Base-by-base conservation (phyloP, 2,329 filamentous ascomycete genomes). In the Beauveria rudraprayagi region DNA sequence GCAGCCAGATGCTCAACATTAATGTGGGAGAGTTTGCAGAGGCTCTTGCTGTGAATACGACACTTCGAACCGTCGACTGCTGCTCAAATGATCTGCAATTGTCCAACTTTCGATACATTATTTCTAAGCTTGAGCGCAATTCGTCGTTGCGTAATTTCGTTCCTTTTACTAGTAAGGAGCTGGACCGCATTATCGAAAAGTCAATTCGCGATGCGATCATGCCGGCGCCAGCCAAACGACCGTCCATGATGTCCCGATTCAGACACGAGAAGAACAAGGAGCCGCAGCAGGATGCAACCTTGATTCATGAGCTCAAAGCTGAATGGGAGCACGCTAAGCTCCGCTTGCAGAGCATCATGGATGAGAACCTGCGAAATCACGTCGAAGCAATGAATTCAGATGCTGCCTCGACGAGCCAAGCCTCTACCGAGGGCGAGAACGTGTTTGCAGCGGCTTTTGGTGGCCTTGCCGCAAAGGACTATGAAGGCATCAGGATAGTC, bases 41-140 rank as follows among this genome's bases (percentile, higher is more conserved):
- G 46, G 78, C 79, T 2, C 75, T 85, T 17, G 74, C 76, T 5
- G 69, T 70, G 34, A 84, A 83, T 67, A 73, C 71, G 62, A 76
- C 76, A 0, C 73, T 85, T 3, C 74, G 75, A 30, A 81, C 80
- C 59, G 70, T 85, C 17, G 82, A 85, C 67, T 82, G 80, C 65
- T 78, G 80, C 46, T 77, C 78, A 64, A 84, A 84, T 63, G 78
- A 78, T 58, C 80, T 84, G 65, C 83, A 80, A 63, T 71, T 82
- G 41, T 80, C 80, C 24, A 79, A 78, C 63, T 73, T 80, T 58
- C 73, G 75, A 37, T 79, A 79, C 67, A 68, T 82, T 28, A 73
- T 78, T 22, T 75, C 74, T 63, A 76, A 76, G 56, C 68, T 82
- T 30, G 72, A 73, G 59, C 67, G 71, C 37, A 81, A 79, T 66